Evolutionary conservation across 1,139 yeast species (phyloP).

Genomic region (Candida sojae): DNA sequence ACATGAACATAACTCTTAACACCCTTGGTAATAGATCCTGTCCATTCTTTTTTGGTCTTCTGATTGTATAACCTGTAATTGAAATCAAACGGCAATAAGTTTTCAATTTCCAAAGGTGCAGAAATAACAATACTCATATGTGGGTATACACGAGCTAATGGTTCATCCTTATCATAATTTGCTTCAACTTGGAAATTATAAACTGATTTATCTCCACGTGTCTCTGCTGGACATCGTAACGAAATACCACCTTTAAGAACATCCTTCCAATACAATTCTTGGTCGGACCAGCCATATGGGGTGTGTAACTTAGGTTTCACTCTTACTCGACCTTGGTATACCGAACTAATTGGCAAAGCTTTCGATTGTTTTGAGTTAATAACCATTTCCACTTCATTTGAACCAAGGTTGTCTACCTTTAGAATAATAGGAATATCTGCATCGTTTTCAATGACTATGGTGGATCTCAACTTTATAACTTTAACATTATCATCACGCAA

Average conservation of each 20-base stretch:
- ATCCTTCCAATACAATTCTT: slow-evolving; percentile 64
- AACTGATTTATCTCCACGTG: slow-evolving; percentile 37
- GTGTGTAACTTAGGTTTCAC: slow-evolving; percentile 61
- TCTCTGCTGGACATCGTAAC: slow-evolving; percentile 56
- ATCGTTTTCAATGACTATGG: slow-evolving; percentile 68
- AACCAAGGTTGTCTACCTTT: slow-evolving; percentile 24
- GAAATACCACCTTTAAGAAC: slow-evolving; percentile 55
- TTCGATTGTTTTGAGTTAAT: slow-evolving; percentile 56
- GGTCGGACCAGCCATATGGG: slow-evolving; percentile 68
- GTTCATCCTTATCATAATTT: slow-evolving; percentile 60
- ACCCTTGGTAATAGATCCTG: slow-evolving; percentile 62
- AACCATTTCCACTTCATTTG: slow-evolving; percentile 24
- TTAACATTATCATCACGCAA: slow-evolving; percentile 80
- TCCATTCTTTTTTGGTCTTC: slow-evolving; percentile 70
- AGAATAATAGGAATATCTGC: slow-evolving; percentile 63
- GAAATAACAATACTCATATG: slow-evolving; percentile 77
- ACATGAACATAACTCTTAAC: slow-evolving; percentile 74
- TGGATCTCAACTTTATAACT: slow-evolving; percentile 71
- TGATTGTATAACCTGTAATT: slow-evolving; percentile 78
- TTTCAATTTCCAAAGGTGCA: slow-evolving; percentile 86
- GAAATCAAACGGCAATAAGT: slow-evolving; percentile 81
- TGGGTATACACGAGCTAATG: slow-evolving; percentile 76
- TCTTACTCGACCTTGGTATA: slow-evolving; percentile 57
- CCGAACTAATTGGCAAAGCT: slow-evolving; percentile 74
- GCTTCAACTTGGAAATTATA: slow-evolving; percentile 80